A percentile compares a stretch with the other conserved stretches of the same genome.
Conservation (phyloP, 371 early-diverging fungal species). For the Furculomyces boomerangus region DNA sequence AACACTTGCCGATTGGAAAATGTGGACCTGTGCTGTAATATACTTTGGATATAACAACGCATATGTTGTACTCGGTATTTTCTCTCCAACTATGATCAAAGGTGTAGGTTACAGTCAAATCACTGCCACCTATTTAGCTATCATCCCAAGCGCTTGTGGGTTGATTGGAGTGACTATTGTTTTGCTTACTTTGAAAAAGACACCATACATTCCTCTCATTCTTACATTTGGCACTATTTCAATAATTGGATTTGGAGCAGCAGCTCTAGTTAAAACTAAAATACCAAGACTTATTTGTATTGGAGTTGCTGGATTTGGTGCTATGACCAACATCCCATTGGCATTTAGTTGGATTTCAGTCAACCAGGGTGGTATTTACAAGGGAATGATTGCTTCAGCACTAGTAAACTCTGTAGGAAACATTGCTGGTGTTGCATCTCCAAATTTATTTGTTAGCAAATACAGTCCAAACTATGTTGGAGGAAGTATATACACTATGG, state of each 20-base stretch:
- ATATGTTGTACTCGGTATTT: constrained; percentile 13
- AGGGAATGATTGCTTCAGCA: neutral
- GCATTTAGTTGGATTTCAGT: neutral
- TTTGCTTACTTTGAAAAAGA: neutral
- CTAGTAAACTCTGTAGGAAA: neutral
- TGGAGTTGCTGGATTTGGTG: neutral
- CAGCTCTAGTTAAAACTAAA: neutral
- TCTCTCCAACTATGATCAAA: constrained; percentile 22
- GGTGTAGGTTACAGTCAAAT: constrained; percentile 20
- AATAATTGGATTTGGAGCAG: neutral
- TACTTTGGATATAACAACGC: constrained; percentile 15
- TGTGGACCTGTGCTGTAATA: constrained; percentile 16
- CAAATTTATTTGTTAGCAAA: neutral
- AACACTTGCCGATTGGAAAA: constrained; percentile 15
- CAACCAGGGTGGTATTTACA: constrained; percentile 1
- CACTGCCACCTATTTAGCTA: neutral
- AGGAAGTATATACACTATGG: neutral
- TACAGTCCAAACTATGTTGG: neutral
- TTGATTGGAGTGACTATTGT: neutral
- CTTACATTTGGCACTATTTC: neutral
- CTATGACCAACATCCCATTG: neutral
- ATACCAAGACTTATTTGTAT: neutral
- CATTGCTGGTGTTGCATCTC: neutral
- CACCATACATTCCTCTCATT: neutral
- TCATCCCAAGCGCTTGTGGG: neutral